Percentiles rank a stretch among this genome's conserved stretches.
Conservation (phyloP, 2,329 filamentous ascomycete genomes). For the Fusarium ambrosium region DNA sequence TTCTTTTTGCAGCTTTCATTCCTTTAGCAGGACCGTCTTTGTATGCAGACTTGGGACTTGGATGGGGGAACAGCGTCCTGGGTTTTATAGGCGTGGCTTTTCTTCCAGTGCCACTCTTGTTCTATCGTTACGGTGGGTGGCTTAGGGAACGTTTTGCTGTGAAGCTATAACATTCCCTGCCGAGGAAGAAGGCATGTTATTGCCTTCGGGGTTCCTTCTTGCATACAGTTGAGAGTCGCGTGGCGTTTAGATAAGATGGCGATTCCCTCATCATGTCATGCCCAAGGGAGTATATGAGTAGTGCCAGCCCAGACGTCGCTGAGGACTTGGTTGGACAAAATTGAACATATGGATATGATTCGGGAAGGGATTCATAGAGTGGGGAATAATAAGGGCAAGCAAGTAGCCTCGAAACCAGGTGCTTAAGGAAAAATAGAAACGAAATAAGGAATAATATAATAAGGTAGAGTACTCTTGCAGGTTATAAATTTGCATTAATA, state of each 20-base stretch:
- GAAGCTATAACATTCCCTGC: conserved; percentile 19
- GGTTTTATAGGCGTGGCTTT: conserved; percentile 58
- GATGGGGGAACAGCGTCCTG: conserved; percentile 53
- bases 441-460: no score
- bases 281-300: not conserved
- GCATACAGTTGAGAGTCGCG: not conserved
- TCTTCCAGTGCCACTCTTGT: conserved; percentile 45
- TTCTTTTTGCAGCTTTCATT: conserved; percentile 71
- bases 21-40: conserved; percentile 66
- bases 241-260: no score
- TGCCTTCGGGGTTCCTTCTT: not conserved
- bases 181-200: not conserved
- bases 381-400: no score
- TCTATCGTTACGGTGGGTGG: conserved; percentile 35
- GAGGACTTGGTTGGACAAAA: not conserved
- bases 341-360: not conserved
- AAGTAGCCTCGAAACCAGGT: no score
- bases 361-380: not conserved
- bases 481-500: no score
- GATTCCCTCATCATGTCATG: not conserved
- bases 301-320: not conserved
- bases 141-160: conserved; percentile 25
- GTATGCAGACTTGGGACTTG: conserved; percentile 56
- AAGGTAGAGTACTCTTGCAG: no score
- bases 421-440: no score